Conservation (phyloP, 768 basidiomycete species). For the Auriscalpium vulgare region DNA sequence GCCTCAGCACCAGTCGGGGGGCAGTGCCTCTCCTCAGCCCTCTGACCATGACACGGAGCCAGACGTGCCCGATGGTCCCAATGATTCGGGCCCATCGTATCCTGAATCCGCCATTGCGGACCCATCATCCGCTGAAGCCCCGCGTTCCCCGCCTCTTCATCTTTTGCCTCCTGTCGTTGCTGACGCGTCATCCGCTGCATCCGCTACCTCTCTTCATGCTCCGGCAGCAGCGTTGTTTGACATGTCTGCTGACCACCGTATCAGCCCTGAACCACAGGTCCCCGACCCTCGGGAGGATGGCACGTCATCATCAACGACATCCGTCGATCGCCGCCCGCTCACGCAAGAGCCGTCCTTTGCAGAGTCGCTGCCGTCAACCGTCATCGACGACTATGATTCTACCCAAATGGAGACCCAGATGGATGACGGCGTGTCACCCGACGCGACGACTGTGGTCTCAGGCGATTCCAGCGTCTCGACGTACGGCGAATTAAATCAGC, state of each 20-base stretch:
- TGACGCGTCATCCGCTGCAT: conserved; percentile 14
- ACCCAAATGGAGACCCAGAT: conserved; percentile 10
- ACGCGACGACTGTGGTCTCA: conserved; percentile 13
- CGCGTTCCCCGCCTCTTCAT: conserved; percentile 6
- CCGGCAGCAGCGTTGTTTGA: conserved; percentile 13
- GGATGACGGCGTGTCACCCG: conserved; percentile 10
- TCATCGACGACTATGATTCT: conserved; percentile 7
- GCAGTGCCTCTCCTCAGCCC: conserved; percentile 3
- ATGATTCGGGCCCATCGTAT: conserved; percentile 1
- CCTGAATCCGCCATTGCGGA: conserved; percentile 7
- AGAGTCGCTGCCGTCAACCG: neutral
- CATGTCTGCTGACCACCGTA: conserved; percentile 12
- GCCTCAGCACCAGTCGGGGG: conserved; percentile 11
- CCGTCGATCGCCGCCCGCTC: conserved; percentile 3
- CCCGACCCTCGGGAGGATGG: conserved; percentile 10
- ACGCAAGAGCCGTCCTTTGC: conserved; percentile 4
- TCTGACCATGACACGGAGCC: neutral
- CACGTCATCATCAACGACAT: conserved; percentile 9
- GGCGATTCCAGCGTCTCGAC: conserved; percentile 6
- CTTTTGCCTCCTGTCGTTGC: conserved; percentile 8
- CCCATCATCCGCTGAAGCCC: conserved; percentile 7
- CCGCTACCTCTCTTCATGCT: conserved; percentile 13
- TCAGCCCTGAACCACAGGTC: conserved; percentile 13
- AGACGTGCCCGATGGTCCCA: neutral
- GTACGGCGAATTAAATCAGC: conserved; percentile 7